Conservation (phyloP, 2,329 filamentous ascomycete genomes). For the Colletotrichum sp. region DNA sequence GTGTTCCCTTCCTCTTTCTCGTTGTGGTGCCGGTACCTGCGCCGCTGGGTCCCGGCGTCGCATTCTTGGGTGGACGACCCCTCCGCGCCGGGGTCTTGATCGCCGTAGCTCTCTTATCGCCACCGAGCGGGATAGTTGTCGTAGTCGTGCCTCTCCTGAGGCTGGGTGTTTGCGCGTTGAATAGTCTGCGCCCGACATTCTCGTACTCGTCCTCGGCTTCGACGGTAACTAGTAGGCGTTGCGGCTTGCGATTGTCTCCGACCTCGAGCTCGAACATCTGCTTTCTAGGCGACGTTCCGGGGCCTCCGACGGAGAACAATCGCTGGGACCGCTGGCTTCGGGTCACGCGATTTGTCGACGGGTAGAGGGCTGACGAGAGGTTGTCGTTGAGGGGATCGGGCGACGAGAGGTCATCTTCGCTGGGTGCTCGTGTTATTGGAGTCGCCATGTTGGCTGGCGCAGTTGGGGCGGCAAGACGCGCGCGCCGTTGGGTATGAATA, state of each 20-base stretch:
- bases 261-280: conserved; percentile 63
- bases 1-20: conserved; percentile 53
- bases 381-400: conserved; percentile 55
- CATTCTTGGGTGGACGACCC: conserved; percentile 54
- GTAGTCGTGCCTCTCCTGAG: conserved; percentile 49
- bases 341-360: conserved; percentile 40
- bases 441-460: conserved; percentile 36
- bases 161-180: conserved; percentile 48
- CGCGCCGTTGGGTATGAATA: neutral
- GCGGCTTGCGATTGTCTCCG: conserved; percentile 53
- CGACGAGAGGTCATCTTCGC: conserved; percentile 52
- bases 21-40: conserved; percentile 31
- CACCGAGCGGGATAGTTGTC: conserved; percentile 56
- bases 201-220: conserved; percentile 47
- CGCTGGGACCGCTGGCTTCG: conserved; percentile 47
- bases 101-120: conserved; percentile 42
- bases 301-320: conserved; percentile 37
- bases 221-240: conserved; percentile 60
- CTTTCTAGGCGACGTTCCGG: conserved; percentile 54
- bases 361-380: conserved; percentile 34
- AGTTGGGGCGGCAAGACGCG: neutral
- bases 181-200: conserved; percentile 42
- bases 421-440: conserved; percentile 25
- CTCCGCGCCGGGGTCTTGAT: conserved; percentile 45
- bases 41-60: conserved; percentile 52